Base-by-base conservation (phyloP, 2,329 filamentous ascomycete species). In the Clathrospora elynae region DNA sequence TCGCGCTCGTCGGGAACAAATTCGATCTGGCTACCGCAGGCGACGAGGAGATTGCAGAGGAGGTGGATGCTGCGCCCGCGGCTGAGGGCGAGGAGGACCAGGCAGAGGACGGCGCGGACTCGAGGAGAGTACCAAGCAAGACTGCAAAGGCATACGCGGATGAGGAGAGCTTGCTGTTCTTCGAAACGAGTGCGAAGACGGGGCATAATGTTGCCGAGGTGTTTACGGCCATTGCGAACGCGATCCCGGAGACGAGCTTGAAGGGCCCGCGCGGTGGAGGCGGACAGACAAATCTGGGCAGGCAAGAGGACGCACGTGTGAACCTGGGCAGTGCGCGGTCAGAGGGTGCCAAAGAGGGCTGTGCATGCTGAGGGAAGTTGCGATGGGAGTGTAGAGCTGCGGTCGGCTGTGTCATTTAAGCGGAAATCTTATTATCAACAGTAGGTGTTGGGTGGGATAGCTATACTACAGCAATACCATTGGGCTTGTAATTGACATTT, bases 121-220 rank as follows among this genome's bases (percentile, higher is more conserved):
- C 88, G 38, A 81, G 93, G 60, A 95, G 96, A 74, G 84, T 99
- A 22, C 84, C 87, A 35, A 93, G 86, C n/a, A 86, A 89, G 53
- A 91, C 96, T 75, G 93, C 91, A 28, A 90, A 90, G 75, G 78
- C 84, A 41, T 99, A 97, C 72, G 93, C 93, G 6, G 91, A 97
- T 58, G 92, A 97, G 72, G 93, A 99, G 73, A 84, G 86, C 40
- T 76, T 99, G 55, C 73, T 99, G 54, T 99, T 99, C 77, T 97
- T 96, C 71, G 93, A 99, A 78, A 99, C 93, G 11, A 95, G 89
- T 69, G 93, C 93, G 33, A 99, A 99, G 84, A 93, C 90, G 3
- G 93, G 93, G 17, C 82, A 87, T 67, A 96, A 96, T 70, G 93
- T 99, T 25, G 84, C 87, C 38, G 92, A 96, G 61, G 93, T 99